Evolutionary conservation across 805 yeast species (phyloP).

Genomic region (Lipomyces mesembrius): DNA sequence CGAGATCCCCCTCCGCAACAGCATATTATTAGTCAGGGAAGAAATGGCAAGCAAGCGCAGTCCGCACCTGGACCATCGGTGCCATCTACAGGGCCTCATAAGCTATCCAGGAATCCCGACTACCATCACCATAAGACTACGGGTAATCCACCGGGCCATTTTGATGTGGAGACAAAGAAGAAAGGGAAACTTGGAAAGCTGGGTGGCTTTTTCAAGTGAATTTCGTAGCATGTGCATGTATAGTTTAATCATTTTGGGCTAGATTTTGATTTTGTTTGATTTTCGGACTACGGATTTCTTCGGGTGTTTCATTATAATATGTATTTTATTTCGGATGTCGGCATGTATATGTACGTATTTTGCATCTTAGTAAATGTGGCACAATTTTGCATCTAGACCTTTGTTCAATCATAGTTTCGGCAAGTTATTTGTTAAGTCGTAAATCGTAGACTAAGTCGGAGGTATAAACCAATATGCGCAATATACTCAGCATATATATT

Average conservation of each 20-base stretch:
- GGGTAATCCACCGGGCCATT: slow-evolving; percentile 36
- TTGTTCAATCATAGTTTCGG: too few species aligned
- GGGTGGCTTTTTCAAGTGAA: slow-evolving; percentile 15
- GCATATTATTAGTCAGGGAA: slow-evolving; percentile 3
- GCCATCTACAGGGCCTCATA: slow-evolving; percentile 31
- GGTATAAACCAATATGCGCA: too few species aligned
- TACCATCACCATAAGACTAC: slow-evolving; percentile 27
- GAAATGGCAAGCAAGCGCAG: slow-evolving; percentile 4
- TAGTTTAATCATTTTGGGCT: neutral
- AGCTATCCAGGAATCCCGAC: slow-evolving; percentile 29
- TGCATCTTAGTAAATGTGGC: neutral
- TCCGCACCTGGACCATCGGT: slow-evolving; percentile 18
- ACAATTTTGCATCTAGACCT: neutral
- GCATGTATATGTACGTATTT: neutral
- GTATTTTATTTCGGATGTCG: neutral
- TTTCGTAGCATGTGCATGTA: neutral
- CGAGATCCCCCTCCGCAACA: slow-evolving; percentile 37
- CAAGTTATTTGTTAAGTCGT: neutral
- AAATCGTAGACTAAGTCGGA: neutral
- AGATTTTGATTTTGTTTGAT: neutral
- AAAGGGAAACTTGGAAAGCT: slow-evolving; percentile 24
- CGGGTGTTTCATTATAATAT: neutral
- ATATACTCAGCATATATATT: too few species aligned
- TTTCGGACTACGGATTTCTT: neutral
- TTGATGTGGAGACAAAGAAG: slow-evolving; percentile 27